Evolutionary conservation across 2,329 filamentous ascomycete species (phyloP), one percentile per base, ranked within the genome.

Genomic region (Rhinocladiella mackenziei): DNA sequence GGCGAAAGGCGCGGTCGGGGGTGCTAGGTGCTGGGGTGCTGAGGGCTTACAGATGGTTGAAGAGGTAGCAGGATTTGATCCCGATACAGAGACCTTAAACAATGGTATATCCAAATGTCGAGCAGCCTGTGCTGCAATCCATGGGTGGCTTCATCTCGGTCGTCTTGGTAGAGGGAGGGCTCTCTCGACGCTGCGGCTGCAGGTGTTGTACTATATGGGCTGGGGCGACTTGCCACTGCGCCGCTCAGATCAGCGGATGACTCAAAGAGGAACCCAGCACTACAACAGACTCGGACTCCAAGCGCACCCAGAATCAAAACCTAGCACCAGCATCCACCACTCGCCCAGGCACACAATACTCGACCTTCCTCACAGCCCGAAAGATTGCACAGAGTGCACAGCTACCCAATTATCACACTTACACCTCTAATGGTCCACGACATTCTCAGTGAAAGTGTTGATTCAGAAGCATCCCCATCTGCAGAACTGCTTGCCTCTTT

Each of bases 241-340:
- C 19, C 42, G 33, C 44, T 42, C 46, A 47, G 48, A 48, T 46
- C 48, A 45, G 44, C 44, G 39, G 43, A 51, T 51, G 48, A 51
- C 44, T 51, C 48, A 51, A 51, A 42, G 20, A 10, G 26, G 7
- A 39, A 31, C n/a, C 26, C 26, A 31, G 14, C 36, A n/a, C n/a
- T n/a, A n/a, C n/a, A n/a, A n/a, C n/a, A n/a, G n/a, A n/a, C n/a
- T n/a, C n/a, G n/a, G n/a, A n/a, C n/a, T n/a, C n/a, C n/a, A n/a
- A n/a, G n/a, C n/a, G n/a, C n/a, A n/a, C n/a, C n/a, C n/a, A n/a
- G n/a, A n/a, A n/a, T n/a, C n/a, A n/a, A n/a, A n/a, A n/a, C n/a
- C n/a, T n/a, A n/a, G n/a, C n/a, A n/a, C n/a, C n/a, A n/a, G n/a
- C n/a, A n/a, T n/a, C n/a, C n/a, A n/a, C n/a, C n/a, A n/a, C n/a